Evolutionary conservation across 2,329 filamentous ascomycete species (phyloP), one percentile per base, ranked within the genome.

Genomic region (Cephalotrichum gorgonifer): DNA sequence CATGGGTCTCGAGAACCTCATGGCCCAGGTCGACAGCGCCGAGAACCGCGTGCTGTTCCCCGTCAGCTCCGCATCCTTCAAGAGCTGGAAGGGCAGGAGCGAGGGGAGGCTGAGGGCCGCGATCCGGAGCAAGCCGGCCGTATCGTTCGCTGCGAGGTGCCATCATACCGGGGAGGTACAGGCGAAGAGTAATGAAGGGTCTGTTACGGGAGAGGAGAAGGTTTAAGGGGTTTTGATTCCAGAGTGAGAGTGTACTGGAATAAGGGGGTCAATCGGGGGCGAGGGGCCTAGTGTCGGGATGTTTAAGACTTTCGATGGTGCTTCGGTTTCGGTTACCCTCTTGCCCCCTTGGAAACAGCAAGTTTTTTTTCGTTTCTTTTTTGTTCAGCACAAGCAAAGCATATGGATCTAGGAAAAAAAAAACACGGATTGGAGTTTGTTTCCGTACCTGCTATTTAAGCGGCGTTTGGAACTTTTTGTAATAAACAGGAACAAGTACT

Each of bases 1-100:
- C 27, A 51, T 59, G 45, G 64, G 70, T 50, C 63, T 62, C 56
- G 58, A 58, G 42, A 53, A 61, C 23, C 54, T 62, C 15, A 54
- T 61, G 33, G 44, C 48, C 15, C 66, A 68, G 56, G 56, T 69
- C 31, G 55, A 60, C 43, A 64, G 54, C 44, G 50, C 53, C 41
- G 54, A 54, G 46, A 79, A 80, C 60, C 68, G 74, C 60, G 74
- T 78, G 1, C 62, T 83, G 43, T 81, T 73, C 62, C 79, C 79
- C 1, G 64, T 81, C 50, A 70, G 67, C 58, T 62, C 59, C 15
- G 66, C 68, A 0, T 57, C 65, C 1, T 60, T 62, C 23, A 58
- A 55, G 31, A 54, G 60, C 14, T 72, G 69, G 69, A 60, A 68
- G 62, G 54, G 63, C 53, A 60, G 68, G 17, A 66, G 65, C 50